Evolutionary conservation across 495 filamentous ascomycete species (phyloP), one percentile per base, ranked within the genome.

Genomic region (Neurospora sp.): DNA sequence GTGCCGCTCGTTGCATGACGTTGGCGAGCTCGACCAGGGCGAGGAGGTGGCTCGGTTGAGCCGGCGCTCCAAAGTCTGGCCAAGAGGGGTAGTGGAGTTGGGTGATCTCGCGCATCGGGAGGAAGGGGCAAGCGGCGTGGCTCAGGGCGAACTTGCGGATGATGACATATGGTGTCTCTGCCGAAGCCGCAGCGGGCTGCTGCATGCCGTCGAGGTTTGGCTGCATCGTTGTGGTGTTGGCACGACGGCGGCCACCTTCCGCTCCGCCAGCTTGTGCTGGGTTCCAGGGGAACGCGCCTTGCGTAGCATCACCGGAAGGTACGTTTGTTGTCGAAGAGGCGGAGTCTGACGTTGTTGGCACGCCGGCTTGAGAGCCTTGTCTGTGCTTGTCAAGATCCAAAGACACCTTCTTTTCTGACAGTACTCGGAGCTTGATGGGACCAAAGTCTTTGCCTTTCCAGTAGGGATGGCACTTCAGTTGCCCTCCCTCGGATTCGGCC

Each of bases 51-150:
- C 87, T 86, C 3, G 96, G 93, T 73, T 95, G 92, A 7, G 96
- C 94, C 0, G 94, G 96, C 0, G 95, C 91, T 42, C 96, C 96
- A 78, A 98, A 97, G 80, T 99, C 96, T 1, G 96, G 96, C 96
- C 96, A 99, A 16, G 89, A 90, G 10, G 93, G 89, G 77, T 97
- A 98, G 73, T 99, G 96, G 3, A 99, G 86, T 73, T 99, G 96
- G 0, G 94, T 97, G 77, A 99, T 93, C 81, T 98, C 94, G 35
- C 96, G 91, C 59, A 97, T 90, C 3, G 93, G 93, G 61, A 88
- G 87, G 78, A 97, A 99, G 0, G 96, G 96, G 40, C 91, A 87
- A 3, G 85, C 82, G 6, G 90, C 83, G 78, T 98, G 93, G 39
- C 89, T 89, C 44, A 99, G 84, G 3, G 92, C 91, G 78, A 99